Evolutionary conservation across 2,329 filamentous ascomycete species (phyloP).

Genomic region (Aphanocladium album): DNA sequence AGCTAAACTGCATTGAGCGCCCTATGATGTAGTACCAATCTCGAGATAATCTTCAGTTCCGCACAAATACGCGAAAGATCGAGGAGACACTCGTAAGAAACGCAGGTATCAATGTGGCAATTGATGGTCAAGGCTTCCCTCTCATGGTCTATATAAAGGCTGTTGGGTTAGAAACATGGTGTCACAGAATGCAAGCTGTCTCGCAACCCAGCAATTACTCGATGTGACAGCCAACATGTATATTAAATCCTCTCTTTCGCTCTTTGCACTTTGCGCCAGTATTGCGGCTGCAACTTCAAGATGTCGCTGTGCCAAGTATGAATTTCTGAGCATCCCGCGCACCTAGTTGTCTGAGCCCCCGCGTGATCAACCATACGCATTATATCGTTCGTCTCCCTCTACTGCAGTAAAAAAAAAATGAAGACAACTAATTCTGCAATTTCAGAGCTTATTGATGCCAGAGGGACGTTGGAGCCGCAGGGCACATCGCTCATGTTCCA

Average conservation of each 20-base stretch:
- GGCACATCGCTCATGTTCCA: background rate
- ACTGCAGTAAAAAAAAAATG: too few species aligned
- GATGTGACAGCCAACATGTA: background rate
- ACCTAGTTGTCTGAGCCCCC: background rate
- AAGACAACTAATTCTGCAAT: too few species aligned
- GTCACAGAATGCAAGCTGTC: too few species aligned
- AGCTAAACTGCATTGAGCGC: too few species aligned
- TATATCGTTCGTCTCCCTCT: background rate
- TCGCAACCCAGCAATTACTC: background rate
- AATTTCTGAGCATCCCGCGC: background rate
- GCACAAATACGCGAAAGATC: too few species aligned
- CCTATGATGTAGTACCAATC: too few species aligned
- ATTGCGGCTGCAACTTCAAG: background rate
- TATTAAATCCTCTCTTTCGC: background rate
- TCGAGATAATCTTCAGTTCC: too few species aligned
- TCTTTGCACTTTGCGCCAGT: background rate
- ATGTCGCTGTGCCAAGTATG: background rate
- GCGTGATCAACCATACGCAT: background rate
- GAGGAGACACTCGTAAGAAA: too few species aligned
- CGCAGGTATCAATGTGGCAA: too few species aligned
- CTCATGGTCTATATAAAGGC: too few species aligned
- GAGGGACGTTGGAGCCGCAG: background rate
- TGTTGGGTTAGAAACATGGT: too few species aligned
- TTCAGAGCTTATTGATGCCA: background rate
- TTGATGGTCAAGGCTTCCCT: too few species aligned